Evolutionary conservation across 139 green algal genomes (phyloP), one percentile per base, ranked within the genome.

Genomic region (Gonium pectorale): DNA sequence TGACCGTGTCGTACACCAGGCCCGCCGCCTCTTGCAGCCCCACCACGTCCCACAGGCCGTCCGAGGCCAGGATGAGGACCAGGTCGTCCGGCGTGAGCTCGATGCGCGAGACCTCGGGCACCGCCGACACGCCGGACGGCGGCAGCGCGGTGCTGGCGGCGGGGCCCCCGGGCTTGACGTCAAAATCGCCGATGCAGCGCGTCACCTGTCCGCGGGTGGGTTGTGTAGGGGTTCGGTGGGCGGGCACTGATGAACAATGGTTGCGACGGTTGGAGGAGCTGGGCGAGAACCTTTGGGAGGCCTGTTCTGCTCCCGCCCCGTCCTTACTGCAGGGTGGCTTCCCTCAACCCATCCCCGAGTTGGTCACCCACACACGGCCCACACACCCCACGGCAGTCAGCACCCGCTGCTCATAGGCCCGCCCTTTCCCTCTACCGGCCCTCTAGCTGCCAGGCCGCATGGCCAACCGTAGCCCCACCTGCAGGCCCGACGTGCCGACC

Each of bases 1-100:
- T 97, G 2, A 97, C 95, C 5, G 95, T 98, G 89, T 97, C 95
- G 40, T 89, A 78, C 60, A 97, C 92, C 41, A 97, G 49, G 0
- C 77, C 88, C 8, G 94, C 89, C 13, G 91, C 94, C n/a, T 98
- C 97, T 29, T 95, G 86, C 38, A 93, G 94, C 67, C 62, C 80
- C 38, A 99, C 26, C 17, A 88, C 86, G 74, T 98, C 97, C 96
- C 97, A 99, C 27, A 99, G 67, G 0, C 96, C 96, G 78, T 99
- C 97, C 41, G 79, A 95, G 26, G 92, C 96, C 8, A 98, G 60
- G 17, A 99, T 88, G 26, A 99, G 27, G 81, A 98, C 98, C 31
- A 92, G 79, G 86, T 99, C 96, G 0, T 82, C 69, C 0, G 59
- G 40, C 4, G 17, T 27, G n/a, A 98, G 85, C 33, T 82, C 66